Evolutionary conservation across 192 early-diverging fungal species (phyloP), one percentile per base, ranked within the genome.

Genomic region (Rhizophagus sp.): DNA sequence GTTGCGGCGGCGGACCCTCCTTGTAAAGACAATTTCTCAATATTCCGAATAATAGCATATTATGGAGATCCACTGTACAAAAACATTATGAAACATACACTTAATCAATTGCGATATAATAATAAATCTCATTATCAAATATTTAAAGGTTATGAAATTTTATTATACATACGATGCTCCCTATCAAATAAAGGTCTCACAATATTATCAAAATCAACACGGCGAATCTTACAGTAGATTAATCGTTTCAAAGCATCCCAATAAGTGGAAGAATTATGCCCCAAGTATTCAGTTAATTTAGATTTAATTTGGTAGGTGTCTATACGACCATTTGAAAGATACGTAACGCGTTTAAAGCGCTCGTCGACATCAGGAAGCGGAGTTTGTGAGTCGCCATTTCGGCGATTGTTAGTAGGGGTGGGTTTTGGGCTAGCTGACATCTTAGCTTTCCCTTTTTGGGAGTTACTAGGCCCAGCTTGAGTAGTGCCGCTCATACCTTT

Each of bases 31-130:
- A 39, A 76, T 76, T 76, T 22, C 41, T 39, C 13, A 76, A 33
- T 24, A 76, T 76, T 24, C 25, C 75, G 25, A 63, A 41, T 63
- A 76, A 27, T 34, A 76, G 24, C 62, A 49, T 76, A 64, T 76
- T 76, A 36, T 76, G 75, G 33, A 76, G 34, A 17, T 76, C 75
- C 17, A 76, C 75, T 76, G 39, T 9, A 62, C 10, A 39, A 76
- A n/a, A 76, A n/a, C 1, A 70, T 10, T 44, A 44, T 44, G 1
- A 10, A 12, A 47, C 11, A 47, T 12, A 47, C 1, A 47, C 12
- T 47, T 47, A 47, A 47, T 41, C 39, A 41, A 41, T 41, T 41
- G 39, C 8, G 2, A 8, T 41, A 41, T 41, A 36, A 36, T 36
- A 36, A 36, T 36, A 36, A 36, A 36, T 36, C 36, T 36, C 2